A percentile compares a stretch with the other conserved stretches of the same genome.
Evolutionary conservation across 2,329 filamentous ascomycete species (phyloP).

Genomic region (Pochonia chlamydosporia): DNA sequence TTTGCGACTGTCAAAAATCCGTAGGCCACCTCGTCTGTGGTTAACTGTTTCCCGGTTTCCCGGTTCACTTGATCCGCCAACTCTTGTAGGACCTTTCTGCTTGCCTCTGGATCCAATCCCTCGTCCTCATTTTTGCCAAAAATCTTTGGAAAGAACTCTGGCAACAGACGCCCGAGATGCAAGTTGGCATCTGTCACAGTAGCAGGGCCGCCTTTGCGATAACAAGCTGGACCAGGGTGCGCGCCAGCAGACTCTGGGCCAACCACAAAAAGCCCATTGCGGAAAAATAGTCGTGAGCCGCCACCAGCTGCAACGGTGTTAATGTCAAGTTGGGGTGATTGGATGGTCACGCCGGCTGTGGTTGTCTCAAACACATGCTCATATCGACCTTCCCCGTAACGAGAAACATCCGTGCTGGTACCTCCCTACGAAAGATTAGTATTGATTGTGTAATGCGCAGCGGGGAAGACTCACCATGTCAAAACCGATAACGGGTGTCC

Average conservation of each 20-base stretch:
- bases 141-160: conserved; percentile 67
- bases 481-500: conserved; percentile 68
- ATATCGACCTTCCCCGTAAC: conserved; percentile 46
- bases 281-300: conserved; percentile 64
- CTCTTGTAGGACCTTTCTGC: conserved; percentile 32
- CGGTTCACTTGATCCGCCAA: conserved; percentile 36
- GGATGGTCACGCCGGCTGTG: conserved; percentile 72
- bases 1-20: conserved; percentile 32
- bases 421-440: conserved; percentile 34
- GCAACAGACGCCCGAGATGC: conserved; percentile 52
- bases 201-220: conserved; percentile 65
- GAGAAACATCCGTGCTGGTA: conserved; percentile 69
- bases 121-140: conserved; percentile 17
- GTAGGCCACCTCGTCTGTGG: conserved; percentile 28
- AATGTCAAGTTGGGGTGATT: conserved; percentile 74
- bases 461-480: conserved; percentile 42
- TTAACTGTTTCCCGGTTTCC: conserved; percentile 17
- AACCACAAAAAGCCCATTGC: conserved; percentile 67
- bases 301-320: conserved; percentile 76
- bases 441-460: background rate
- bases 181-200: conserved; percentile 70
- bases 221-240: conserved; percentile 66
- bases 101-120: conserved; percentile 33
- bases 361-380: conserved; percentile 63
- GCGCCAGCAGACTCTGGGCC: conserved; percentile 67